Percentiles rank a stretch among this genome's conserved stretches.
These are phyloP conservation scores for Tulasnella sp. DNA, from an alignment of 768 basidiomycete species.

Conservation along the genomic window DNA sequence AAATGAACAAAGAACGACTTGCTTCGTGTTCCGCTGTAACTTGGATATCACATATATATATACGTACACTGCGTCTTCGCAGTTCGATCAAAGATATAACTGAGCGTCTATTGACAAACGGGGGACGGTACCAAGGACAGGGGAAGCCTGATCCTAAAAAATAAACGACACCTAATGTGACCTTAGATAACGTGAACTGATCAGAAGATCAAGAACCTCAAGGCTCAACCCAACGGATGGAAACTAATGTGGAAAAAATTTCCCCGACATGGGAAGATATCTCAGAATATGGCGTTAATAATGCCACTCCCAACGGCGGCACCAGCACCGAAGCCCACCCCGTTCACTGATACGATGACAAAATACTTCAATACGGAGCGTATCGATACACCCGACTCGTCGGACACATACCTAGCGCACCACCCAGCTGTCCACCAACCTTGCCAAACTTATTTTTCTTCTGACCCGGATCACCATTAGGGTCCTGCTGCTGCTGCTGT, in stretches of 20 bases:
- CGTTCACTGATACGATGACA: neutral
- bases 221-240: neutral
- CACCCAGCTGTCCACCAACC: constrained; percentile 9
- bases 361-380: neutral
- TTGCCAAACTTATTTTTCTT: constrained; percentile 8
- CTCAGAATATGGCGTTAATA: constrained; percentile 13
- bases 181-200: neutral
- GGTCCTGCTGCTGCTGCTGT: constrained; percentile 1
- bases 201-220: neutral
- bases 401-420: constrained; percentile 11
- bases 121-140: neutral
- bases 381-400: neutral
- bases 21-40: neutral
- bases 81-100: neutral
- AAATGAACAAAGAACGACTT: too few relatives aligned
- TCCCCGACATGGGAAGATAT: neutral
- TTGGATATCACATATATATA: neutral
- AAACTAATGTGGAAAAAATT: neutral
- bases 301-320: constrained; percentile 12
- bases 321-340: constrained; percentile 19
- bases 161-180: neutral
- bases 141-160: neutral
- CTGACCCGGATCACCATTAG: neutral
- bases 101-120: neutral
- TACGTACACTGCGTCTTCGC: neutral